Percentiles rank a stretch among this genome's conserved stretches.
Conservation (phyloP, 2,329 filamentous ascomycete genomes). For the Botrytis elliptica region DNA sequence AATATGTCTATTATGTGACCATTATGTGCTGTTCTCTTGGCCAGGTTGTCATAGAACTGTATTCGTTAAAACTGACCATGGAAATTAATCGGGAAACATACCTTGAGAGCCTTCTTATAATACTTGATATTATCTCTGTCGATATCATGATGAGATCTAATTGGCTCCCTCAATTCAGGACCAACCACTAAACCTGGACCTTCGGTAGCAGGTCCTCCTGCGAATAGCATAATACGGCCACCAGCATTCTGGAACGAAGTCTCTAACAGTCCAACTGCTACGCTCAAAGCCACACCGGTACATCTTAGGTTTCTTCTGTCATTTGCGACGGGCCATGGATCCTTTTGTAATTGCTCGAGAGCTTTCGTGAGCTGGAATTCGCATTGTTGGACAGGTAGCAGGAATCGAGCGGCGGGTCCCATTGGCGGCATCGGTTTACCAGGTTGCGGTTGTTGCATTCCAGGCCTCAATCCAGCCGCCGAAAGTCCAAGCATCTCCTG, state of each 20-base stretch:
- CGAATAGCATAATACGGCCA: slow-evolving; percentile 95
- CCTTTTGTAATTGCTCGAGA: slow-evolving; percentile 90
- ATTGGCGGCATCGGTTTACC: slow-evolving; percentile 72
- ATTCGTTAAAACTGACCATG: slow-evolving; percentile 7
- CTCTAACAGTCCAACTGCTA: slow-evolving; percentile 88
- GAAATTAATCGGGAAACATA: slow-evolving; percentile 42
- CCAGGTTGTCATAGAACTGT: slow-evolving; percentile 90
- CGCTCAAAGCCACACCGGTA: slow-evolving; percentile 93
- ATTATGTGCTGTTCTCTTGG: slow-evolving; percentile 93
- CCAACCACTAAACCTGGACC: slow-evolving; percentile 96
- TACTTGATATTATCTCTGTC: slow-evolving; percentile 99
- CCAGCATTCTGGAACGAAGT: slow-evolving; percentile 95
- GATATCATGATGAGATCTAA: slow-evolving; percentile 97
- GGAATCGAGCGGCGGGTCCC: slow-evolving; percentile 82
- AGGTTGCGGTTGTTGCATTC: slow-evolving; percentile 65
- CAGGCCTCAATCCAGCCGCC: slow-evolving; percentile 70
- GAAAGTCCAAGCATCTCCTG: slow-evolving; percentile 95
- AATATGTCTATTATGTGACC: slow-evolving; percentile 98
- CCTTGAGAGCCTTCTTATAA: slow-evolving; percentile 98
- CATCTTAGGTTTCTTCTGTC: slow-evolving; percentile 89
- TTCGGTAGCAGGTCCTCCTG: slow-evolving; percentile 91
- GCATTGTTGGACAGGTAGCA: slow-evolving; percentile 90
- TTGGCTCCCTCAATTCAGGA: slow-evolving; percentile 91
- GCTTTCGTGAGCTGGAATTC: slow-evolving; percentile 97
- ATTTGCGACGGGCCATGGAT: slow-evolving; percentile 95